phyloP scores from a whole-genome alignment of 2,329 filamentous ascomycete genomes.

The Neoascochyta sp. region DNA sequence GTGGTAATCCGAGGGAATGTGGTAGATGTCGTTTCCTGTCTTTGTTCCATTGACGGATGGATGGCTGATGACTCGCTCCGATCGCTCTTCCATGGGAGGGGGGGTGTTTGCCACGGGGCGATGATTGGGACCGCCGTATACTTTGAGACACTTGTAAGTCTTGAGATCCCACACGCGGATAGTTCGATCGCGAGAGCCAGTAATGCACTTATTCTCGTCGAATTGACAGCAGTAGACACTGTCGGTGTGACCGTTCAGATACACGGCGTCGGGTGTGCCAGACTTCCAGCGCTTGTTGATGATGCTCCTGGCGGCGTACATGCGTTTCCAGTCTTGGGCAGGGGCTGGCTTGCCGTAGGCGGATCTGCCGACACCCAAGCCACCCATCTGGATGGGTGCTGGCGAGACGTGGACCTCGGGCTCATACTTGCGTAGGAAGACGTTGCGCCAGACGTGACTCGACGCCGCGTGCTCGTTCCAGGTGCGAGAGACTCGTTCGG shows the following conservation, averaged over 20 bases:
- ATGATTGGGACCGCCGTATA: slow-evolving; percentile 74
- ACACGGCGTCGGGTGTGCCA: slow-evolving; percentile 75
- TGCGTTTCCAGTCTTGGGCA: slow-evolving; percentile 75
- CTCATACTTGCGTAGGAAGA: slow-evolving; percentile 57
- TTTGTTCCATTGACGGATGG: slow-evolving; percentile 47
- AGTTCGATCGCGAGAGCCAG: slow-evolving; percentile 90
- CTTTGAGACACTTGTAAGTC: slow-evolving; percentile 76
- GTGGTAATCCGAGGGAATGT: slow-evolving; percentile 61
- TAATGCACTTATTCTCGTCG: slow-evolving; percentile 96
- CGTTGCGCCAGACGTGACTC: slow-evolving; percentile 58
- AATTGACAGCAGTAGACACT: slow-evolving; percentile 98
- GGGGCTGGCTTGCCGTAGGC: slow-evolving; percentile 46
- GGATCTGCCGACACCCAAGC: slow-evolving; percentile 52
- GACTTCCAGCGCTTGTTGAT: slow-evolving; percentile 77
- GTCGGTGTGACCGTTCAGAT: slow-evolving; percentile 88
- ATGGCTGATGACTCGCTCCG: slow-evolving; percentile 44
- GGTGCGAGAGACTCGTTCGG: slow-evolving; percentile 54
- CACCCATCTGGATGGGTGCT: slow-evolving; percentile 49
- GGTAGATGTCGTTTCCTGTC: slow-evolving; percentile 47
- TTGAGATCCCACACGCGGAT: slow-evolving; percentile 95
- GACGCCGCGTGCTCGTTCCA: slow-evolving; percentile 57
- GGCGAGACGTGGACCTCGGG: slow-evolving; percentile 45
- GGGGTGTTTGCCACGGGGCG: slow-evolving; percentile 52
- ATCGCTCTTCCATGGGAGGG: slow-evolving; percentile 40
- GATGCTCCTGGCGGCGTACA: slow-evolving; percentile 73